Evolutionary conservation across 352 stramenopile genomes (phyloP).

Genomic region (Globisporangium radiosum): DNA sequence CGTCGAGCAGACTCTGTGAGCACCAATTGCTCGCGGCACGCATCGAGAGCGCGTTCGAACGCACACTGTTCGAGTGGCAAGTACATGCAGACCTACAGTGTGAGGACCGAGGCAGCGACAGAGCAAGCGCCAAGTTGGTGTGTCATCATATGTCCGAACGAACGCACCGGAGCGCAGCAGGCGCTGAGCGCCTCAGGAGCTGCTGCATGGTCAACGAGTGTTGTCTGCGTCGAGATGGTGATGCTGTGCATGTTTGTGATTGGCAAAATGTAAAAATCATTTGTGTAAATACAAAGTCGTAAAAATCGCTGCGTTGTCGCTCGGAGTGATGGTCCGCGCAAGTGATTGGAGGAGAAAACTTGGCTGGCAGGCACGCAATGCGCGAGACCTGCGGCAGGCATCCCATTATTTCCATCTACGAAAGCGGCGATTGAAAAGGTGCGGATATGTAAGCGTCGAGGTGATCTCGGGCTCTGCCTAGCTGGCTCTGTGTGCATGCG

Average conservation of each 20-base stretch:
- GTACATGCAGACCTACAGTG: background rate
- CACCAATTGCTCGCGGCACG: slow-evolving; percentile 53
- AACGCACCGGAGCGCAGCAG: background rate
- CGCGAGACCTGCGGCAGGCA: slow-evolving; percentile 16
- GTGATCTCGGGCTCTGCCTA: background rate
- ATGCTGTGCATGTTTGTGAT: background rate
- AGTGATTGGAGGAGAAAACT: slow-evolving; percentile 76
- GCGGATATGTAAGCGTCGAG: slow-evolving; percentile 7
- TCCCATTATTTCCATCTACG: slow-evolving; percentile 86
- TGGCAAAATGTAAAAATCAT: background rate
- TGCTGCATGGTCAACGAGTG: slow-evolving; percentile 1
- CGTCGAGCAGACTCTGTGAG: slow-evolving; percentile 47
- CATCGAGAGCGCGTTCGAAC: background rate
- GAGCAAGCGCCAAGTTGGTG: background rate
- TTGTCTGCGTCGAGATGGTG: too few species aligned
- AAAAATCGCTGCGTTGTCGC: slow-evolving; percentile 2
- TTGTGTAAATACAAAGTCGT: slow-evolving; percentile 14
- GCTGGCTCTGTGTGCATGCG: background rate
- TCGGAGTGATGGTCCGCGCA: slow-evolving; percentile 37
- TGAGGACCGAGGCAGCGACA: too few species aligned
- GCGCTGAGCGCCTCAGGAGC: slow-evolving; percentile 1
- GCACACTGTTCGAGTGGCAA: slow-evolving; percentile 1
- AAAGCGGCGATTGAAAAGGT: slow-evolving; percentile 59
- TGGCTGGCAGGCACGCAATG: slow-evolving; percentile 9
- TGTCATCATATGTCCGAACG: background rate